Conservation (phyloP, 768 basidiomycete genomes). For the Suillus americanus region DNA sequence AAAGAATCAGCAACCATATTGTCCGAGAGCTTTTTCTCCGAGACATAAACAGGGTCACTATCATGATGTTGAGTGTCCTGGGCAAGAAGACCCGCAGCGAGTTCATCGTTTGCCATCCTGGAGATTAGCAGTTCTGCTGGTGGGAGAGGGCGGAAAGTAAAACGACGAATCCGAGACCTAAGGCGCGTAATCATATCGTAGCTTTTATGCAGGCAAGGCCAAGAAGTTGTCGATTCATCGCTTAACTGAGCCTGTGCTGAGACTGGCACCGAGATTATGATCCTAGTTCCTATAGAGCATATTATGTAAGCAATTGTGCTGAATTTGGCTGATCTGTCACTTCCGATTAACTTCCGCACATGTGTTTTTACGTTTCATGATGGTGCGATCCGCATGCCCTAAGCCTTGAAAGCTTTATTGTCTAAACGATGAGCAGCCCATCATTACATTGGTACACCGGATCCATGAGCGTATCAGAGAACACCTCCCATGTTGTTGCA, state of each 20-base stretch:
- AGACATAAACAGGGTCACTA: slow-evolving; percentile 2
- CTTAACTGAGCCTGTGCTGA: too few species aligned
- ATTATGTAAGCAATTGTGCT: not conserved
- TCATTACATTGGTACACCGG: not conserved
- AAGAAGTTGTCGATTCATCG: not conserved
- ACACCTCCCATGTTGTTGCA: not conserved
- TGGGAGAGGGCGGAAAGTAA: not conserved
- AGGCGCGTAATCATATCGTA: not conserved
- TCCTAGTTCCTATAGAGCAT: not conserved
- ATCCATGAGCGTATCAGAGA: not conserved
- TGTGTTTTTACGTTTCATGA: not conserved
- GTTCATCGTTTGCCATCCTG: slow-evolving; percentile 8
- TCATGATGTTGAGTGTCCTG: slow-evolving; percentile 13
- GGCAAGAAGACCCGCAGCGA: slow-evolving; percentile 11
- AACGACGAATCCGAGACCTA: not conserved
- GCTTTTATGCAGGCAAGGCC: not conserved
- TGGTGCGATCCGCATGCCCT: not conserved
- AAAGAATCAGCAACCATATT: slow-evolving; percentile 10
- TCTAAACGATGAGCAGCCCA: not conserved
- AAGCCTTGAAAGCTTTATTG: too few species aligned
- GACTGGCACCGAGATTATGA: not conserved
- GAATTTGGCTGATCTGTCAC: not conserved
- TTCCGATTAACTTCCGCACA: not conserved
- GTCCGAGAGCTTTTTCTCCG: slow-evolving; percentile 26
- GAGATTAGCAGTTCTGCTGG: not conserved